A percentile compares a stretch with the other conserved stretches of the same genome.
Evolutionary conservation across 768 basidiomycete species (phyloP).

Genomic region (Leccinellum rugosiceps): DNA sequence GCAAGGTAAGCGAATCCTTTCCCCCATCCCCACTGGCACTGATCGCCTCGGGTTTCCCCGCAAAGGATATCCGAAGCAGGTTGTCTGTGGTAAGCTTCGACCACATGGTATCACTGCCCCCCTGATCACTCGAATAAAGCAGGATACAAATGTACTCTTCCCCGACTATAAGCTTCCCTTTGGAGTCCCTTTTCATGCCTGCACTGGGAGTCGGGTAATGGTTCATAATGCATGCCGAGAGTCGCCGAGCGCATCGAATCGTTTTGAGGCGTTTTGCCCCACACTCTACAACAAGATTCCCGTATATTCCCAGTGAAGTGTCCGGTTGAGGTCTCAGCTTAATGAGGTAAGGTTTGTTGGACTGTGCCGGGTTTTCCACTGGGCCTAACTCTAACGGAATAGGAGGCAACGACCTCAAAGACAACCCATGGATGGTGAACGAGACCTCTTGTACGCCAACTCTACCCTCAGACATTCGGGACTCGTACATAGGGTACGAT

Average conservation of each 20-base stretch:
- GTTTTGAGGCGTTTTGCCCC: slow-evolving; percentile 2
- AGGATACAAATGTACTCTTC: slow-evolving; percentile 5
- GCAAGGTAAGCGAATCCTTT: neutral
- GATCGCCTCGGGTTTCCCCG: neutral
- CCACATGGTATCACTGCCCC: neutral
- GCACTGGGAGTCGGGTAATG: neutral
- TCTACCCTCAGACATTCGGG: neutral
- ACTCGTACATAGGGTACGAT: slow-evolving; percentile 10
- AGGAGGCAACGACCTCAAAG: slow-evolving; percentile 2
- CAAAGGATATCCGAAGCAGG: neutral
- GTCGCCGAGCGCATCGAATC: neutral
- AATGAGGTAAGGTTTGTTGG: neutral
- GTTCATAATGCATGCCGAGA: slow-evolving; percentile 8
- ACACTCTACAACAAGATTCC: slow-evolving; percentile 1
- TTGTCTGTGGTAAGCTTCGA: slow-evolving; percentile 6
- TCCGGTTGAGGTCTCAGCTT: neutral
- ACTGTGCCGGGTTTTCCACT: neutral
- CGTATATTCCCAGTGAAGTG: neutral
- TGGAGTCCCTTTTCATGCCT: neutral
- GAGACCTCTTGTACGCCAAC: slow-evolving; percentile 2
- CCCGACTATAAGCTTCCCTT: slow-evolving; percentile 2
- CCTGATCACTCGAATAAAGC: neutral
- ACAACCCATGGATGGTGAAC: slow-evolving; percentile 1
- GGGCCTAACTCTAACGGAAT: slow-evolving; percentile 1
- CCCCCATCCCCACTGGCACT: neutral